Percentiles rank a stretch among this genome's conserved stretches.
phyloP scores from a whole-genome alignment of 139 green algal species.

The Deuterostichococcus epilithicus region DNA sequence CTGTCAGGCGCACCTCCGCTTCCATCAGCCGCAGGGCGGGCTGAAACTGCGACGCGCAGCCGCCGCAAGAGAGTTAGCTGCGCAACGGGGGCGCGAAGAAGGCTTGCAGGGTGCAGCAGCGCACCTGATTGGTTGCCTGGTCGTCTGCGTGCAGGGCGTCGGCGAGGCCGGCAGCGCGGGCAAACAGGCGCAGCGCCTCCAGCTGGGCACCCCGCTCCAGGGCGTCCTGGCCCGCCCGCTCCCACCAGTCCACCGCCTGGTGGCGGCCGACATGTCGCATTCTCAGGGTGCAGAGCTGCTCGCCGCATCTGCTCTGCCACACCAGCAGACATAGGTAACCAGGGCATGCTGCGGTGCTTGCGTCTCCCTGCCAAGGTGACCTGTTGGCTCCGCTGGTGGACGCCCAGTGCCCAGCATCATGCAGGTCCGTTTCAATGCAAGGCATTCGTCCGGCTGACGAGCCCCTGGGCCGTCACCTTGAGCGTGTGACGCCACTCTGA shows the following conservation, averaged over 20 bases:
- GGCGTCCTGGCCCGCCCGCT: constrained; percentile 24
- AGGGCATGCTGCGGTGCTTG: too few relatives aligned
- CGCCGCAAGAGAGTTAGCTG: too few relatives aligned
- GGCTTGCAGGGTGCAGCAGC: not conserved
- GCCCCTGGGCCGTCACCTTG: not conserved
- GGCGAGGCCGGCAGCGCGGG: constrained; percentile 18
- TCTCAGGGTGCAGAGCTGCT: constrained; percentile 34
- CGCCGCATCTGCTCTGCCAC: not conserved
- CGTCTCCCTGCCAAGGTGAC: not conserved
- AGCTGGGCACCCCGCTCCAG: constrained; percentile 14
- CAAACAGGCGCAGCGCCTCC: constrained; percentile 32
- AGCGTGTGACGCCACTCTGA: constrained; percentile 31
- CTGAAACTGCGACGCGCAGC: not conserved
- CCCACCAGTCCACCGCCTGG: constrained; percentile 45
- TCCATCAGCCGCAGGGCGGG: not conserved
- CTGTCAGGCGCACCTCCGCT: not conserved
- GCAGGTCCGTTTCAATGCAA: too few relatives aligned
- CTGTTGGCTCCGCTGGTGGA: not conserved
- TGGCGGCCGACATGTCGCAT: too few relatives aligned
- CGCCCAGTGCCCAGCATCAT: too few relatives aligned
- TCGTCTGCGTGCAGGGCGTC: constrained; percentile 1
- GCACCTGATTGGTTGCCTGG: too few relatives aligned
- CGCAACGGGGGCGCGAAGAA: not conserved
- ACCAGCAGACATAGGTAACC: constrained; percentile 6
- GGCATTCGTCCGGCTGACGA: too few relatives aligned